Base-by-base conservation (phyloP, 2,329 filamentous ascomycete genomes). In the Thielaviopsis euricoi region DNA sequence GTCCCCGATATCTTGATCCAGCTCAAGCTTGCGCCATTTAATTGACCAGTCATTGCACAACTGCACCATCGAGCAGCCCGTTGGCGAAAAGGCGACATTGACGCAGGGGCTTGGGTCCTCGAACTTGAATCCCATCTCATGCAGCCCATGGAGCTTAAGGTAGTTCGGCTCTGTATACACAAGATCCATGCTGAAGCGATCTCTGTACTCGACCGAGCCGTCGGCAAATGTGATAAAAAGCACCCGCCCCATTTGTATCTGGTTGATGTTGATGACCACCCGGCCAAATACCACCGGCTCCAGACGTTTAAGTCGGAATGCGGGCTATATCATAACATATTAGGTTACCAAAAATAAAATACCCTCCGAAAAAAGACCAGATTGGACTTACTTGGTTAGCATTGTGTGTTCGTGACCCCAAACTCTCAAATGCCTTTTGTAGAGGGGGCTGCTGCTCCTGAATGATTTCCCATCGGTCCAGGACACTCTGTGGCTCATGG, bases 391-490 rank as follows among this genome's bases (percentile, higher is more conserved):
- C 54, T 25, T 56, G 54, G 26, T 25, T 49, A 10, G 48, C 53
- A 21, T 48, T 60, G 65, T 80, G 81, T 65, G 81, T 81, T 63
- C 85, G 80, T 50, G 68, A 68, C 7, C 82, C 80, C 25, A 93
- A 75, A 64, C 90, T 85, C 63, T 89, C 85, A 67, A 95, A 91
- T 13, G 85, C 85, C 1, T 83, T 72, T 66, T 93, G 86, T 7
- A 94, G 71, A 10, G 72, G 75, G 62, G 85, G 81, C n/a, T 77
- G 71, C 53, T 80, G 76, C 33, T 86, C 81, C 33, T 78, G 76
- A 10, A 91, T 68, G 15, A 95, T 72, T 63, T 93, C 85, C 91
- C 91, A 97, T 61, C 86, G 80, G 62, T 89, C 83, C 61, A 97
- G 76, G 48, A 90, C 79, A 63, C 84, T 95, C 63, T 86, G 81